A percentile compares a stretch with the other conserved stretches of the same genome.
phyloP scores from a whole-genome alignment of 2,329 filamentous ascomycete genomes.

The Neonectria punicea region DNA sequence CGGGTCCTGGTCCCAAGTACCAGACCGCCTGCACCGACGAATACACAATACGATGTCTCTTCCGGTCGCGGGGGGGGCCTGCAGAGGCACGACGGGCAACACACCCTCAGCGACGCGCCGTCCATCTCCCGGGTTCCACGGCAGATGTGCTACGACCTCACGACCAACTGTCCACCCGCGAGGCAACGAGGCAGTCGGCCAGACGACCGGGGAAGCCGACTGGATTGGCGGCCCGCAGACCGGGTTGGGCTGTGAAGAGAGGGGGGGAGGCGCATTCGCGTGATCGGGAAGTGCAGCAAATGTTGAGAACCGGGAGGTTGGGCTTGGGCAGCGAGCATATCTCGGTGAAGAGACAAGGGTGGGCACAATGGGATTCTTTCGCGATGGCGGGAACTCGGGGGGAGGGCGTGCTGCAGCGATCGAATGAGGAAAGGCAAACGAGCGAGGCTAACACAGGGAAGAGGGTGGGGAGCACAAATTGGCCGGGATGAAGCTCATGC shows the following conservation, averaged over 20 bases:
- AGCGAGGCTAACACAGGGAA: neutral
- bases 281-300: neutral
- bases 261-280: too few species aligned
- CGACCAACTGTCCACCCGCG: neutral
- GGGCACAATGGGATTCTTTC: neutral
- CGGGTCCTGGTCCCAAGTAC: neutral
- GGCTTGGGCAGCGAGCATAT: neutral
- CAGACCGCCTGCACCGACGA: neutral
- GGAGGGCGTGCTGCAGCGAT: neutral
- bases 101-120: constrained; percentile 2
- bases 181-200: neutral
- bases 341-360: neutral
- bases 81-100: neutral
- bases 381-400: neutral
- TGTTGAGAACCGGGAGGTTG: neutral
- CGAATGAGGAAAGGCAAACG: neutral
- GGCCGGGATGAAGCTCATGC: constrained; percentile 20
- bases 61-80: neutral
- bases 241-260: neutral
- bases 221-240: neutral
- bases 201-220: neutral
- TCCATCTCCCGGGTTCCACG: constrained; percentile 3
- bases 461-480: neutral
- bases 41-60: neutral
- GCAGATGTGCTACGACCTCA: neutral